phyloP scores from a whole-genome alignment of 768 basidiomycete species.

The Rickenella mellea region DNA sequence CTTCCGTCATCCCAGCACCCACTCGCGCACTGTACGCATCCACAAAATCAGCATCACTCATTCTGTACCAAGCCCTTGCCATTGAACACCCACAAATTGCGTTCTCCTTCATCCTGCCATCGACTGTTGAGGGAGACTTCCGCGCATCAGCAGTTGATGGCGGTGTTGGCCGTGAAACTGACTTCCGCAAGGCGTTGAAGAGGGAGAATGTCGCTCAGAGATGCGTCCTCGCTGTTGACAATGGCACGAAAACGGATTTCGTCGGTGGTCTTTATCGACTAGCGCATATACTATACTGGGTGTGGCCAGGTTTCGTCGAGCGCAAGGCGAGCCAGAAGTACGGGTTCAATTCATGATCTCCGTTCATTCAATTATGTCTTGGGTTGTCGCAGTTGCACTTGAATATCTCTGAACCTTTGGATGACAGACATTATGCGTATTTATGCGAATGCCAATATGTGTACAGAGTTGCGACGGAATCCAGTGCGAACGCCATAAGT shows the following conservation, averaged over 20 bases:
- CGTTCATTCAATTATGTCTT: no score
- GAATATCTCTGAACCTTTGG: no score
- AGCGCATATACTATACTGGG: slow-evolving; percentile 56
- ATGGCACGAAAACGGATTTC: slow-evolving; percentile 45
- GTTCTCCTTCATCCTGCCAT: slow-evolving; percentile 56
- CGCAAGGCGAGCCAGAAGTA: slow-evolving; percentile 55
- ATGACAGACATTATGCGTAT: no score
- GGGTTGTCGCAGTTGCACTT: no score
- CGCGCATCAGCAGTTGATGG: slow-evolving; percentile 71
- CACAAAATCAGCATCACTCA: slow-evolving; percentile 70
- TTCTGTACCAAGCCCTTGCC: slow-evolving; percentile 70
- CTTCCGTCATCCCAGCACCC: slow-evolving; percentile 74
- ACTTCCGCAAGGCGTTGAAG: slow-evolving; percentile 56
- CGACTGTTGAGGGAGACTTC: slow-evolving; percentile 69
- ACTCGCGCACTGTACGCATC: slow-evolving; percentile 78
- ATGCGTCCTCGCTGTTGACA: slow-evolving; percentile 54
- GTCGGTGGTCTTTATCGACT: slow-evolving; percentile 36
- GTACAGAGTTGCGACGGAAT: no score
- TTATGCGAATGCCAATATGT: no score
- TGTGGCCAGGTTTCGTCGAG: slow-evolving; percentile 50
- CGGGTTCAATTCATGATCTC: slow-evolving; percentile 26
- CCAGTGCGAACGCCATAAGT: no score
- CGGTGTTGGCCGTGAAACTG: slow-evolving; percentile 32
- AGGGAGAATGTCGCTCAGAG: slow-evolving; percentile 47
- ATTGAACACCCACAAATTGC: slow-evolving; percentile 67